Evolutionary conservation across 2,329 filamentous ascomycete genomes (phyloP).

Genomic region (Lachnellula occidentalis): DNA sequence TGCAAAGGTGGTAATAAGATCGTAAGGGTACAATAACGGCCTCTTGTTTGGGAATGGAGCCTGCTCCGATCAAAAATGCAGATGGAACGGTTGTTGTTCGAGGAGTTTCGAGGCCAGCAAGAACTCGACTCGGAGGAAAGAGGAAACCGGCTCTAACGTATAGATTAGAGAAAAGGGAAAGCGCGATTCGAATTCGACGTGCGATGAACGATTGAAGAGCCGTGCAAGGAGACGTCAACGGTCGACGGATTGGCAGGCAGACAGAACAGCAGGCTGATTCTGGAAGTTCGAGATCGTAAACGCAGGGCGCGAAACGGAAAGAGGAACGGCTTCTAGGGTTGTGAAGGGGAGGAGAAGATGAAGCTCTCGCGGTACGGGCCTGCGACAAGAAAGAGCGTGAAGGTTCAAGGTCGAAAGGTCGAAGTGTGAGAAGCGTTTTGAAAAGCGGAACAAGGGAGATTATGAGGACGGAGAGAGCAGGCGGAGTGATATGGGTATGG

Average conservation of each 20-base stretch:
- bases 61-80: constrained; percentile 31
- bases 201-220: constrained; percentile 9
- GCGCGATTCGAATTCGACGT: constrained; percentile 5
- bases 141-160: constrained; percentile 19
- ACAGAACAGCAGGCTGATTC: constrained; percentile 7
- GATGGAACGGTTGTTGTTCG: constrained; percentile 31
- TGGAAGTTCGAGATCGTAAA: neutral
- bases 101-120: constrained; percentile 33
- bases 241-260: neutral
- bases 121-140: constrained; percentile 27
- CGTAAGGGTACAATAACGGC: constrained; percentile 14
- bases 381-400: constrained; percentile 32
- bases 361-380: constrained; percentile 30
- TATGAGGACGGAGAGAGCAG: constrained; percentile 17
- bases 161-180: constrained; percentile 20
- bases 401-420: constrained; percentile 8
- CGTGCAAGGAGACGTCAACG: constrained; percentile 2
- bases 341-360: constrained; percentile 13
- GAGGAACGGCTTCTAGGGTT: constrained; percentile 13
- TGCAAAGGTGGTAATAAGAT: constrained; percentile 6
- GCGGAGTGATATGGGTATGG: neutral
- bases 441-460: constrained; percentile 28
- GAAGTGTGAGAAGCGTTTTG: constrained; percentile 29
- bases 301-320: constrained; percentile 7
- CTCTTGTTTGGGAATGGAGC: constrained; percentile 23